A percentile compares a stretch with the other conserved stretches of the same genome.
Conservation (phyloP, 345 rosid genomes). For the Kandelia obovata region DNA sequence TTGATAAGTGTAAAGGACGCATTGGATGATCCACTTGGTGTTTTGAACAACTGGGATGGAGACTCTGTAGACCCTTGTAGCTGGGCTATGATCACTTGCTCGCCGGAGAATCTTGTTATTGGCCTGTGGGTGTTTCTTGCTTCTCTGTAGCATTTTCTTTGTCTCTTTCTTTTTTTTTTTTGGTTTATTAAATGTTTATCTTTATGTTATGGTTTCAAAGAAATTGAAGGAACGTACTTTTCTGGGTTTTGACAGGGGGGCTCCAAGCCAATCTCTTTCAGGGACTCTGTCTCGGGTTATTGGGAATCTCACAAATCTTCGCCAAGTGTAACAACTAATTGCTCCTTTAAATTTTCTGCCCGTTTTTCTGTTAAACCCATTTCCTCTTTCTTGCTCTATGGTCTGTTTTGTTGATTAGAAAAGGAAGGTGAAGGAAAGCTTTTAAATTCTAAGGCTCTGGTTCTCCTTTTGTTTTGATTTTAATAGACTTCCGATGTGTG, state of each 20-base stretch:
- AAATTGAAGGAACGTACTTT: not conserved
- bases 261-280: constrained; percentile 89
- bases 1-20: constrained; percentile 55
- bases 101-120: constrained; percentile 68
- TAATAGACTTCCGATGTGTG: constrained; percentile 7
- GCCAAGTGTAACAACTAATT: constrained; percentile 63
- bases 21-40: constrained; percentile 75
- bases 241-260: constrained; percentile 56
- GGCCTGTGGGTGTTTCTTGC: constrained; percentile 54
- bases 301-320: constrained; percentile 84
- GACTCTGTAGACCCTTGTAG: constrained; percentile 96
- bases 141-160: not conserved
- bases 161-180: not conserved
- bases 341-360: not conserved
- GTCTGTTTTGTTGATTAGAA: constrained; percentile 8
- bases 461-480: not conserved
- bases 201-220: not conserved
- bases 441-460: not conserved
- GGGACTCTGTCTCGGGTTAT: constrained; percentile 71
- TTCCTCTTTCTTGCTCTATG: not conserved
- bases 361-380: not conserved
- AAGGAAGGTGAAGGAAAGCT: not conserved
- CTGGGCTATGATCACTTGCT: constrained; percentile 94
- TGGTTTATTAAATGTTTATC: not conserved
- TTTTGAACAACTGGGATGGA: constrained; percentile 86